Conservation (phyloP, 2,329 filamentous ascomycete species). For the Alternaria arbusti region DNA sequence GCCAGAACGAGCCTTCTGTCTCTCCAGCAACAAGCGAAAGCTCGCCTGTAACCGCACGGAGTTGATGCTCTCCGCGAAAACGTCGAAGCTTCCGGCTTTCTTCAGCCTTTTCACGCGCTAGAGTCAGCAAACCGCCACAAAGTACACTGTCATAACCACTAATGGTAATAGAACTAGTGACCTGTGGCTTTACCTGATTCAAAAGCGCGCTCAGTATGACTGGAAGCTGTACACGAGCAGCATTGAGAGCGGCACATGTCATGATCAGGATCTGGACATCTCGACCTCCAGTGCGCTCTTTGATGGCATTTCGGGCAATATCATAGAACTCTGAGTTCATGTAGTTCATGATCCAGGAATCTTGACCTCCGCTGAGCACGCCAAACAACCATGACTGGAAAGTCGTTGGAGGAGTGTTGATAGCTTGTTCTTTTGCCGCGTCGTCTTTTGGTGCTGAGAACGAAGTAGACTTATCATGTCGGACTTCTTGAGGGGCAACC, state of each 20-base stretch:
- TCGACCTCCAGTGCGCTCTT: not conserved
- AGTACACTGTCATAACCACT: not conserved
- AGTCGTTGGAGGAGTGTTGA: not conserved
- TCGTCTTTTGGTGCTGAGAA: not conserved
- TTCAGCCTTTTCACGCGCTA: not conserved
- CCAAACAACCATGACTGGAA: conserved; percentile 9
- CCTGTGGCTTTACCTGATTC: conserved; percentile 5
- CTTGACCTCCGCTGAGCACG: not conserved
- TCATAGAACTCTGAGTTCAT: conserved; percentile 5
- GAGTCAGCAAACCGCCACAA: not conserved
- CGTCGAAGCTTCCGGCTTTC: not conserved
- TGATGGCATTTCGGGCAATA: not conserved
- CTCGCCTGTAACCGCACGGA: not conserved
- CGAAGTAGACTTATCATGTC: not conserved
- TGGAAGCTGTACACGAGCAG: conserved; percentile 1
- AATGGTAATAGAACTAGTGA: conserved; percentile 5
- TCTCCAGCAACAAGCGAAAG: not conserved
- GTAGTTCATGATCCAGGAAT: conserved; percentile 5
- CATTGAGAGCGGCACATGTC: conserved; percentile 3
- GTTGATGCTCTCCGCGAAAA: conserved; percentile 2
- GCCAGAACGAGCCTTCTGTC: not conserved
- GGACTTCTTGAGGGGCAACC: not conserved
- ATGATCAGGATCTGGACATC: conserved; percentile 3
- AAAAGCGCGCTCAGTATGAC: not conserved
- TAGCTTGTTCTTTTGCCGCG: not conserved